A percentile compares a stretch with the other conserved stretches of the same genome.
These are phyloP conservation scores for Auriculariales sp. DNA, from an alignment of 768 basidiomycete genomes.

Conservation along the genomic window DNA sequence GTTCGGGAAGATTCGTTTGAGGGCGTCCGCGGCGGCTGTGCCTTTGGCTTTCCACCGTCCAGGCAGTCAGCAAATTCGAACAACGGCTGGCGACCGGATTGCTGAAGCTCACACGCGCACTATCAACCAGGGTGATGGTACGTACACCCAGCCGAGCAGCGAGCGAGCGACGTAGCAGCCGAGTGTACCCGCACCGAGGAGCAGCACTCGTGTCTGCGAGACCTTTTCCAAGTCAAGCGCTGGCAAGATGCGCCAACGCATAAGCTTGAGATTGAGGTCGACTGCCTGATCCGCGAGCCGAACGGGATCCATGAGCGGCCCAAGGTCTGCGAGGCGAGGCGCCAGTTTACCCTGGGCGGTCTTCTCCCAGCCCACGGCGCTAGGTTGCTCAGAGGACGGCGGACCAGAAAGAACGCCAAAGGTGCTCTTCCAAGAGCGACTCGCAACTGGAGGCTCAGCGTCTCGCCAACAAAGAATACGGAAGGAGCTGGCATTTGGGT, in stretches of 20 bases:
- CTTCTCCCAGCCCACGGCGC: constrained; percentile 92
- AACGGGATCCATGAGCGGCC: constrained; percentile 88
- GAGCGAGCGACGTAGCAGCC: constrained; percentile 92
- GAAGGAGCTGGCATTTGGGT: constrained; percentile 30
- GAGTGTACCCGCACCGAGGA: constrained; percentile 90
- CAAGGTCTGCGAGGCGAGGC: constrained; percentile 78
- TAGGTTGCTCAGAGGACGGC: constrained; percentile 21
- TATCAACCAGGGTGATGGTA: constrained; percentile 87
- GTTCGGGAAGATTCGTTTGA: constrained; percentile 86
- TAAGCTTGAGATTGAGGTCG: constrained; percentile 93
- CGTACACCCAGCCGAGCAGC: constrained; percentile 94
- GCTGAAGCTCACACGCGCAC: constrained; percentile 82
- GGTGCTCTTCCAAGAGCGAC: constrained; percentile 43
- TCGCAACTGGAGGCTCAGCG: constrained; percentile 26
- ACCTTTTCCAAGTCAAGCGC: constrained; percentile 79
- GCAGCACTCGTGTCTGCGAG: constrained; percentile 59
- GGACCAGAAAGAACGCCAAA: constrained; percentile 32
- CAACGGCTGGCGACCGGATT: constrained; percentile 96
- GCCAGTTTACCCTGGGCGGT: constrained; percentile 76
- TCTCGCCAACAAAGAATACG: constrained; percentile 73
- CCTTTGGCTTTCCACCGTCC: constrained; percentile 86
- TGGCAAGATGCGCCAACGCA: constrained; percentile 95
- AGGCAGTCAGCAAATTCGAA: constrained; percentile 93
- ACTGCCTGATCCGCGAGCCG: constrained; percentile 93
- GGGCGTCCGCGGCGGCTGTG: constrained; percentile 74